These are phyloP conservation scores for Magnaporthales sp. DNA, from an alignment of 2,329 filamentous ascomycete genomes.

Conservation along the genomic window DNA sequence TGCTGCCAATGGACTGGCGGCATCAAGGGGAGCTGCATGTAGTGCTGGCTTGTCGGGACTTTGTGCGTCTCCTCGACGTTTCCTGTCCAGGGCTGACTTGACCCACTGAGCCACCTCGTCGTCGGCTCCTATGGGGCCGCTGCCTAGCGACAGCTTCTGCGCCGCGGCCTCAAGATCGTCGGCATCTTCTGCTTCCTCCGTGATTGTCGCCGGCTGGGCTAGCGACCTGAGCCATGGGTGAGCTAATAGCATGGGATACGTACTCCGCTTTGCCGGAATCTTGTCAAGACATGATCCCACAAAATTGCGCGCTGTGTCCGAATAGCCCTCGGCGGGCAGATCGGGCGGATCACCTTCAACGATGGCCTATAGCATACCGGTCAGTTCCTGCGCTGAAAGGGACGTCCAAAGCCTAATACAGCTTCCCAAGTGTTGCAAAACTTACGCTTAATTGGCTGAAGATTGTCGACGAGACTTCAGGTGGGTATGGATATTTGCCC, in stretches of 20 bases:
- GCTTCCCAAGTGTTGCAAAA: slow-evolving; percentile 17
- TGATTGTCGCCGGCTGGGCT: slow-evolving; percentile 21
- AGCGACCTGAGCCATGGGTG: slow-evolving; percentile 69
- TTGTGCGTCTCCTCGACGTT: slow-evolving; percentile 43
- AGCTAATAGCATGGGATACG: slow-evolving; percentile 79
- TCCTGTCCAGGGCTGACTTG: slow-evolving; percentile 56
- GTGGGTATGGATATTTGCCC: slow-evolving; percentile 91
- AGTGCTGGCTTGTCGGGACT: slow-evolving; percentile 65
- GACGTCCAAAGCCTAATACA: background rate
- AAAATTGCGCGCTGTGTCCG: slow-evolving; percentile 73
- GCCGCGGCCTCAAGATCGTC: slow-evolving; percentile 18
- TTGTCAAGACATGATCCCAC: slow-evolving; percentile 88
- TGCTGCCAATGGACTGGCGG: slow-evolving; percentile 47
- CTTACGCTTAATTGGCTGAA: slow-evolving; percentile 95
- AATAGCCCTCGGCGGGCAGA: slow-evolving; percentile 71
- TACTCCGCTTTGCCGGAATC: slow-evolving; percentile 83
- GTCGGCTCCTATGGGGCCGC: slow-evolving; percentile 44
- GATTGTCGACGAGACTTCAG: slow-evolving; percentile 96
- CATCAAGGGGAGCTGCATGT: slow-evolving; percentile 78
- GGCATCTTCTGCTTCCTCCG: slow-evolving; percentile 25
- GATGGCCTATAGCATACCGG: slow-evolving; percentile 60
- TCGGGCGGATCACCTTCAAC: slow-evolving; percentile 93
- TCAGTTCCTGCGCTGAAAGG: background rate
- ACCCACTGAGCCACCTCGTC: slow-evolving; percentile 86
- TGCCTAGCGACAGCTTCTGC: slow-evolving; percentile 19